phyloP scores from a whole-genome alignment of 257 asterid species.

The Lycium barbarum region DNA sequence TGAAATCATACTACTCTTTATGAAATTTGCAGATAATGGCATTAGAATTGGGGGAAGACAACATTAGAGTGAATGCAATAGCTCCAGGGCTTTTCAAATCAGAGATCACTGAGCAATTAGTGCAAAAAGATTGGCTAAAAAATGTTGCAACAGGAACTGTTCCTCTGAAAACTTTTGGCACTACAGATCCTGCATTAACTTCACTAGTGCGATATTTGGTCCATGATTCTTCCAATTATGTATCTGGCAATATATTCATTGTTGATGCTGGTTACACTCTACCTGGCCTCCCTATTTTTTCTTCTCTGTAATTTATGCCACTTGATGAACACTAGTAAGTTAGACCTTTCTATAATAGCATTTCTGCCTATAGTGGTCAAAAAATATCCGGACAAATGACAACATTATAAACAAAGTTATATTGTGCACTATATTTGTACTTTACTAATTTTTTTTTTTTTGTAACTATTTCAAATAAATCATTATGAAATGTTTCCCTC shows the following conservation, averaged over 20 bases:
- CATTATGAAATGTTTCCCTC: neutral
- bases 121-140: conserved; percentile 63
- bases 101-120: conserved; percentile 65
- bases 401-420: neutral
- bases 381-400: neutral
- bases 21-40: conserved; percentile 67
- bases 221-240: conserved; percentile 65
- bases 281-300: conserved; percentile 64
- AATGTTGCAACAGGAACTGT: conserved; percentile 49
- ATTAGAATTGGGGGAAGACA: conserved; percentile 62
- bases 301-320: conserved; percentile 55
- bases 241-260: conserved; percentile 62
- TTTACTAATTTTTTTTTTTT: neutral
- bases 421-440: no score
- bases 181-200: conserved; percentile 70
- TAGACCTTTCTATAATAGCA: neutral
- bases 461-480: neutral
- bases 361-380: no score
- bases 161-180: conserved; percentile 63
- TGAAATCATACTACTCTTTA: neutral
- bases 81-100: conserved; percentile 75
- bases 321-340: neutral
- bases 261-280: conserved; percentile 70
- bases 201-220: conserved; percentile 62
- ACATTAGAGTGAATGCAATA: conserved; percentile 76